Evolutionary conservation across 495 filamentous ascomycete genomes (phyloP), one percentile per base, ranked within the genome.

Genomic region (Aspergillus saccharolyticus): DNA sequence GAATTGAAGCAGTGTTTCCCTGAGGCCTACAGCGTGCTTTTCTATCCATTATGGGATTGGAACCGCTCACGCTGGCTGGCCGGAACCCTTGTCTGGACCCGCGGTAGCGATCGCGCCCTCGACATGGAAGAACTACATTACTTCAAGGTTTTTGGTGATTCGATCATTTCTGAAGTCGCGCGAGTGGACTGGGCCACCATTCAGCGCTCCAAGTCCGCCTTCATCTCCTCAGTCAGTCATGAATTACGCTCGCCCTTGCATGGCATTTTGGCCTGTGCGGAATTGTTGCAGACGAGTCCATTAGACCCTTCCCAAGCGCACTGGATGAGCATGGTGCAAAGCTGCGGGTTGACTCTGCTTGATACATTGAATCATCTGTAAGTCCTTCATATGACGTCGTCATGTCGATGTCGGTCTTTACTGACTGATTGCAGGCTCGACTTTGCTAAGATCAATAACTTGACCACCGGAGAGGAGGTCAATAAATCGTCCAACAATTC

Each of bases 191-290:
- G 74, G 53, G 68, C 69, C 15, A 65, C 56, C 17, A 75, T 71
- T 17, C 77, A 84, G 57, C 73, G 70, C 43, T 78, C 80, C 42
- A 90, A 91, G 60, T 79, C 82, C 2, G 85, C 86, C 50, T 87
- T 90, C 59, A 83, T 90, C 33, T 84, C 84, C 0, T 87, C 82
- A 17, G 80, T 91, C 19, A 87, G 83, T 25, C 88, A 91, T 60
- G 88, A 91, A 60, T 71, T 90, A 24, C 79, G 88, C 1, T 86
- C 81, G 0, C 88, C 88, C 0, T 67, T 91, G 10, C 85, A 89
- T 58, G 86, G 86, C 2, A 85, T 88, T 25, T 63, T 88, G 1
- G 83, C 82, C 0, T 82, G 79, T 61, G 77, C 80, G 2, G 86
- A 90, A 65, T 74, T 91, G 44, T 63, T 91, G 10, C 72, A 80